Percentiles rank a stretch among this genome's conserved stretches.
Evolutionary conservation across 1,139 yeast genomes (phyloP).

Genomic region (Pneumocystis jirovecii): DNA sequence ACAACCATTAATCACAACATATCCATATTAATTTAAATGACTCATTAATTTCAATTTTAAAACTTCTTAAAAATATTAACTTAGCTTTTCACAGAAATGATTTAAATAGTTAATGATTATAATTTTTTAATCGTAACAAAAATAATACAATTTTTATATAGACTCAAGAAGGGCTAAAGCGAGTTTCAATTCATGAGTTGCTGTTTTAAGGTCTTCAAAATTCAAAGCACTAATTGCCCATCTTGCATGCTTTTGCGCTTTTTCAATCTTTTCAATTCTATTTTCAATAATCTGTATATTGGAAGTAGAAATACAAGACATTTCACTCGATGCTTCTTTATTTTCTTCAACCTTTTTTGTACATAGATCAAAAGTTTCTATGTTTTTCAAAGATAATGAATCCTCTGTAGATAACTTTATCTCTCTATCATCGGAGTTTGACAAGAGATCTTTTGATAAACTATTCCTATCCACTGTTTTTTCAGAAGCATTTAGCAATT

Average conservation of each 20-base stretch:
- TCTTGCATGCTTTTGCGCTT: constrained; percentile 73
- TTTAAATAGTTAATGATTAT: too few relatives aligned
- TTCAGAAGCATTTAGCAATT: neutral
- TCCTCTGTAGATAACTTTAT: neutral
- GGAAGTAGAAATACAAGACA: constrained; percentile 17
- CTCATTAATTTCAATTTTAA: too few relatives aligned
- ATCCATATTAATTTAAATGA: too few relatives aligned
- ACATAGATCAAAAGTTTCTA: constrained; percentile 2
- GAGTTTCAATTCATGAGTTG: constrained; percentile 51
- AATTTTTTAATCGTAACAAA: neutral
- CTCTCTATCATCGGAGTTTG: neutral
- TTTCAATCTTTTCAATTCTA: constrained; percentile 44
- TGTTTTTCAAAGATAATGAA: neutral
- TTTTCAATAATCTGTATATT: constrained; percentile 39
- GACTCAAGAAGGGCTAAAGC: constrained; percentile 32
- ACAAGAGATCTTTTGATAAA: neutral
- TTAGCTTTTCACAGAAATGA: too few relatives aligned
- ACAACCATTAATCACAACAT: too few relatives aligned
- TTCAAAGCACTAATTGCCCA: constrained; percentile 88
- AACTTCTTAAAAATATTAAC: too few relatives aligned
- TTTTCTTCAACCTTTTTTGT: constrained; percentile 4
- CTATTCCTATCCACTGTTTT: neutral
- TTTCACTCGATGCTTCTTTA: constrained; percentile 12
- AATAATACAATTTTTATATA: neutral
- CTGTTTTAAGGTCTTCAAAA: constrained; percentile 76